Base-by-base conservation (phyloP, 2,329 filamentous ascomycete genomes). In the Stachybotrys elegans region DNA sequence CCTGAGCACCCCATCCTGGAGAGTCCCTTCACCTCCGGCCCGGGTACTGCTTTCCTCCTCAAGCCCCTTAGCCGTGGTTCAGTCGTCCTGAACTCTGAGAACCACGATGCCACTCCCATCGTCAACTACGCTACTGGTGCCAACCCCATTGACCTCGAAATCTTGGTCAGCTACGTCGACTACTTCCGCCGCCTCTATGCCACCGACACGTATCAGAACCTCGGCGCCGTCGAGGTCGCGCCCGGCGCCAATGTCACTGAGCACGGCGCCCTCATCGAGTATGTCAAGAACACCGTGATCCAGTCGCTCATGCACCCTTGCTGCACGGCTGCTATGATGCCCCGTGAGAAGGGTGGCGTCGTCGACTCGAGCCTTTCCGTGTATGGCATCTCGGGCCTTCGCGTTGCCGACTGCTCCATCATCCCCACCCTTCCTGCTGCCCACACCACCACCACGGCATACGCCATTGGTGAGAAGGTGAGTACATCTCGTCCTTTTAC, bases 401-500 rank as follows among this genome's bases (percentile, higher is more conserved):
- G 63, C 25, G 55, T 68, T 31, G 59, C 54, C 22, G 57, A 59
- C 43, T 51, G 47, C 41, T 54, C 50, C 31, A 52, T 59, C 23
- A 53, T 59, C 22, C 57, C 57, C n/a, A 48, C 43, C 16, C 27
- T 56, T 12, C 53, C 53, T 22, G 51, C 45, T 27, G 40, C 54
- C 71, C 74, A 14, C 72, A 78, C 53, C 31, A 53, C 48, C 51
- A 76, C 76, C 68, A 72, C 73, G 7, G 74, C 73, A 7, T 78
- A 77, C 55, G 73, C 70, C 3, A 76, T 78, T 51, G 74, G 70
- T 1, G 75, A 78, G 58, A 73, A 73, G 51, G 54, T 50, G 43
- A 43, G 45, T 42, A 11, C 11, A 40, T 19, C 13, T 13, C 16
- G 17, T 14, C 14, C 23, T 17, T 11, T 22, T 13, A 8, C 8